These are phyloP conservation scores for Phallus indusiatus DNA, from an alignment of 768 basidiomycete genomes.

Conservation along the genomic window DNA sequence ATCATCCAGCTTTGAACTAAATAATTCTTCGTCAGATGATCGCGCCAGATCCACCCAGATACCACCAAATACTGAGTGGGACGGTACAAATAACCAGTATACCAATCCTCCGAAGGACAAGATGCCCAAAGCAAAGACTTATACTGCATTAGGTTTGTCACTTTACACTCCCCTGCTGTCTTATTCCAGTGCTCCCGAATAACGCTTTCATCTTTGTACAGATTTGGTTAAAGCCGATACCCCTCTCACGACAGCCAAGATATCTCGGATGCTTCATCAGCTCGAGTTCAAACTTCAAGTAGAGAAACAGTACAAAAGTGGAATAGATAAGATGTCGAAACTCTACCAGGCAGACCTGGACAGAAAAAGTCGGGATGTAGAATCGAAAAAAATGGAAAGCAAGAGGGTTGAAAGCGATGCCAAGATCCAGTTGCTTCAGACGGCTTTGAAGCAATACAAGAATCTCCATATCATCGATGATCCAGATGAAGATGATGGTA, in stretches of 20 bases:
- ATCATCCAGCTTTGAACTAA: not conserved
- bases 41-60: not conserved
- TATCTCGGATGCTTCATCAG: slow-evolving; percentile 95
- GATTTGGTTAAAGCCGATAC: slow-evolving; percentile 98
- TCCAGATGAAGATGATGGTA: slow-evolving; percentile 60
- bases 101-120: slow-evolving; percentile 16
- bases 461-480: slow-evolving; percentile 90
- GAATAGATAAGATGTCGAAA: slow-evolving; percentile 98
- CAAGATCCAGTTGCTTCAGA: slow-evolving; percentile 88
- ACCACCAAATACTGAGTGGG: slow-evolving; percentile 1
- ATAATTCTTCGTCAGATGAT: not conserved
- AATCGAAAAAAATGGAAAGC: slow-evolving; percentile 85
- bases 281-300: slow-evolving; percentile 99
- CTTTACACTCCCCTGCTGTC: not conserved
- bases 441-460: slow-evolving; percentile 93
- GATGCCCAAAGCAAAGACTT: slow-evolving; percentile 49
- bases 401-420: slow-evolving; percentile 93
- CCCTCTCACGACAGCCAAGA: slow-evolving; percentile 91
- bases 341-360: slow-evolving; percentile 95
- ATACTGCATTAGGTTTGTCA: slow-evolving; percentile 51
- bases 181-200: not conserved
- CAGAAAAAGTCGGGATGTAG: slow-evolving; percentile 92
- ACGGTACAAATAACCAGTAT: not conserved
- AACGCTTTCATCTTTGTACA: slow-evolving; percentile 11
- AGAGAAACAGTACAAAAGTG: slow-evolving; percentile 95